Evolutionary conservation across 2,329 filamentous ascomycete species (phyloP).

Genomic region (Penicillium sp.): DNA sequence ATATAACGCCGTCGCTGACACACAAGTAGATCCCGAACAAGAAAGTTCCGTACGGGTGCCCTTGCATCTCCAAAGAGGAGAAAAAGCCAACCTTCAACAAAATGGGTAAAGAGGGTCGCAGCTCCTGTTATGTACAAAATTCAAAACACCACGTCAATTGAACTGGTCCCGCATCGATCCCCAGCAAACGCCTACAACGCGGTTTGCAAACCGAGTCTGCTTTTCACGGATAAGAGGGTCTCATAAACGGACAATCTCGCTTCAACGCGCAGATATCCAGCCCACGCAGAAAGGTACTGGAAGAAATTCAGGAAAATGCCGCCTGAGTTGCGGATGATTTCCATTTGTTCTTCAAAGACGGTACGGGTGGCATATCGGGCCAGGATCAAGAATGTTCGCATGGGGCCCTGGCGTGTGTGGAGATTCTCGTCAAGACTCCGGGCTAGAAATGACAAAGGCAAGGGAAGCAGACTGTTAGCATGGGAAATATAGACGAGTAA

Average conservation of each 20-base stretch:
- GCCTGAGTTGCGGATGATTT: constrained; percentile 43
- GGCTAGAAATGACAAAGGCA: constrained; percentile 38
- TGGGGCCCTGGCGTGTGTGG: constrained; percentile 51
- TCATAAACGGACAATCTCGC: constrained; percentile 56
- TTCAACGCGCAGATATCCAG: constrained; percentile 50
- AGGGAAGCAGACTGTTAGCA: neutral
- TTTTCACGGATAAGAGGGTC: constrained; percentile 48
- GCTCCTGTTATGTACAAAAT: neutral
- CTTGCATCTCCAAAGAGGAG: too few species aligned
- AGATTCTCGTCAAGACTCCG: constrained; percentile 83
- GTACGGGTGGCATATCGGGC: constrained; percentile 58
- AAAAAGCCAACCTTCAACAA: constrained; percentile 3
- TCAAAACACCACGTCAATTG: too few species aligned
- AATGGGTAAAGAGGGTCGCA: constrained; percentile 13
- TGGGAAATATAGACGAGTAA: neutral
- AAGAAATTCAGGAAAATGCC: constrained; percentile 50
- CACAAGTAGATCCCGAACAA: constrained; percentile 18
- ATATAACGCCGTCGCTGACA: constrained; percentile 26
- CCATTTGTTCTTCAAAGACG: constrained; percentile 57
- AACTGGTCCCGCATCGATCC: too few species aligned
- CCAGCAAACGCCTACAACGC: neutral
- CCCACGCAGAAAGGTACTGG: constrained; percentile 48
- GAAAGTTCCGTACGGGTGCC: constrained; percentile 14
- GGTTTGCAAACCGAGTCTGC: constrained; percentile 41
- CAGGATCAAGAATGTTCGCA: constrained; percentile 59